Evolutionary conservation across 2,329 filamentous ascomycete genomes (phyloP), one percentile per base, ranked within the genome.

Genomic region (Scytalidium sp.): DNA sequence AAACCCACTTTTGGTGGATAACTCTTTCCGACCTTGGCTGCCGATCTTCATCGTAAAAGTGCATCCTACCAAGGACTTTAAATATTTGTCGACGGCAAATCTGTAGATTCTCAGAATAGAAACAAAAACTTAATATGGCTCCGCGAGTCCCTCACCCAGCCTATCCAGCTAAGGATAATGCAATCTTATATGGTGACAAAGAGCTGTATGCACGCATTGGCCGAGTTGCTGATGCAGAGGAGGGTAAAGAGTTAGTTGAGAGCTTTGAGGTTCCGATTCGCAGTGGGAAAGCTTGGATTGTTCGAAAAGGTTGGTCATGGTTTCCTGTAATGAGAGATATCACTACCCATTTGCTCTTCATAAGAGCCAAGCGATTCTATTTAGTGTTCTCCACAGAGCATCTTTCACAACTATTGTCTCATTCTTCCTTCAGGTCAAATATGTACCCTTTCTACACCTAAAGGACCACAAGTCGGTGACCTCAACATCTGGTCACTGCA

Each of bases 391-490:
- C 11, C 21, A n/a, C 17, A 9, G 39, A 41, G 4, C 17, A 41
- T 41, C 9, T 27, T n/a, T 36, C 32, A 36, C 17, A 36, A 36
- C 4, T 36, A 6, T 9, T n/a, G 3, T 10, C 15, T 46, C 29
- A 21, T 46, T 19, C 32, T 9, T 36, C 15, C 3, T 0, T 80
- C 81, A 1, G 87, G 87, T 3, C 78, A 78, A 44, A 78, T 94
- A 50, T 80, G 89, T 52, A 81, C 84, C 13, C 83, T 95, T 54
- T 87, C 83, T 50, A 93, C 89, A 0, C 88, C 88, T 0, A 73
- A 85, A 48, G 90, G 90, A 0, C 83, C 90, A 0, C 90, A 95
- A 70, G 88, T 95, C 44, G 78, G 88, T 47, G 90, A 94, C 60
- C 71, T 94, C 17, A 95, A 95, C 66, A 78, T 94, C 59, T 95